Percentiles rank a stretch among this genome's conserved stretches.
phyloP scores from a whole-genome alignment of 331 rosid genomes.

The Stylosanthes scabra region DNA sequence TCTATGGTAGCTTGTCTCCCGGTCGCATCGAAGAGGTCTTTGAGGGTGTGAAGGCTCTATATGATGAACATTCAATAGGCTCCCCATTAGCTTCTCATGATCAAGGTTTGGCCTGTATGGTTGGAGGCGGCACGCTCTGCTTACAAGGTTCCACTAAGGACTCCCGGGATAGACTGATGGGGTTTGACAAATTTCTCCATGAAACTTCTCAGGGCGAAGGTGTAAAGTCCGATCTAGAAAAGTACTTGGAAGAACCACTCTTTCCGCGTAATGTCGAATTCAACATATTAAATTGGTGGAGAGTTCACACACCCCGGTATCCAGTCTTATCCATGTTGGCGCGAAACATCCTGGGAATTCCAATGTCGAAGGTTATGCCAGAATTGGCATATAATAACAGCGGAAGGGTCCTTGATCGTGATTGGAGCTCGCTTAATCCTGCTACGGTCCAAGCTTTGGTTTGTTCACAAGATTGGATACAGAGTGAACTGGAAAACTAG shows the following conservation, averaged over 20 bases:
- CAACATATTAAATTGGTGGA: slow-evolving; percentile 94
- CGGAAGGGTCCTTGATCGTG: slow-evolving; percentile 71
- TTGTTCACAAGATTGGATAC: slow-evolving; percentile 97
- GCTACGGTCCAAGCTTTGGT: slow-evolving; percentile 85
- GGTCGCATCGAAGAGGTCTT: slow-evolving; percentile 69
- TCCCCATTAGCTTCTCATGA: slow-evolving; percentile 79
- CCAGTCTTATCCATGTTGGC: slow-evolving; percentile 98
- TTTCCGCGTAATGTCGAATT: slow-evolving; percentile 89
- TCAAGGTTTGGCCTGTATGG: slow-evolving; percentile 84
- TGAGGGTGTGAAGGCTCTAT: slow-evolving; percentile 78
- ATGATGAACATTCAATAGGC: slow-evolving; percentile 86
- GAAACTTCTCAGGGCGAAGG: slow-evolving; percentile 86
- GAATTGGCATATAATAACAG: slow-evolving; percentile 64
- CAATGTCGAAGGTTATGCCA: slow-evolving; percentile 73
- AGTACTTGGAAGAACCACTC: slow-evolving; percentile 94
- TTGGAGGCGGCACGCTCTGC: slow-evolving; percentile 62
- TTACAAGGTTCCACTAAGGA: slow-evolving; percentile 64
- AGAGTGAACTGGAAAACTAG: slow-evolving; percentile 89
- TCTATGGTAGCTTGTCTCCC: slow-evolving; percentile 66
- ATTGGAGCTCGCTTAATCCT: slow-evolving; percentile 83
- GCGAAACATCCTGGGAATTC: slow-evolving; percentile 82
- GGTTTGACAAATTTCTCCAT: slow-evolving; percentile 89
- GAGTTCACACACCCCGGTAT: slow-evolving; percentile 95
- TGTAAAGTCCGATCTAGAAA: slow-evolving; percentile 83
- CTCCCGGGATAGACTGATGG: slow-evolving; percentile 85